Conservation (phyloP, 805 yeast genomes). For the Starmerella vitae region DNA sequence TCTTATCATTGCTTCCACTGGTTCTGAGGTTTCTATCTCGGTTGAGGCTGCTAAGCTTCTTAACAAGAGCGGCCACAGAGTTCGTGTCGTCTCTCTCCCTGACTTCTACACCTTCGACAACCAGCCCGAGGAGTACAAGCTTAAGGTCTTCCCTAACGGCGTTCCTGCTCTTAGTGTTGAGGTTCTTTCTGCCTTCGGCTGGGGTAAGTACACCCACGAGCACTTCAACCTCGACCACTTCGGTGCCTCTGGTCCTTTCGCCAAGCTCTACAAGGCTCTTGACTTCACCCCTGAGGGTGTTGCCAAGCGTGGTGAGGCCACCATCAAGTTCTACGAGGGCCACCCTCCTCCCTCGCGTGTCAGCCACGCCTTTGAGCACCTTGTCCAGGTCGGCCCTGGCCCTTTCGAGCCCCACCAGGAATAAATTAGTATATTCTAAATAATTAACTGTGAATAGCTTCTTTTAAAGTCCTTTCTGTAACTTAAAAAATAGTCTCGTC, state of each 20-base stretch:
- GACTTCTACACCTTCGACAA: constrained; percentile 80
- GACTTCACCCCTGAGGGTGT: constrained; percentile 90
- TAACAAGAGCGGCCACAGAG: constrained; percentile 49
- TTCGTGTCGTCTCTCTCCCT: constrained; percentile 81
- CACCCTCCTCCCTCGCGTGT: constrained; percentile 58
- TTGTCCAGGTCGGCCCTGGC: constrained; percentile 23
- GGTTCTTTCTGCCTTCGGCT: constrained; percentile 80
- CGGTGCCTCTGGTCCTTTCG: constrained; percentile 91
- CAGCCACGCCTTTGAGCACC: constrained; percentile 25
- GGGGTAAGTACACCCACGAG: constrained; percentile 93
- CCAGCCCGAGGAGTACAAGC: constrained; percentile 68
- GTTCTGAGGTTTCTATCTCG: constrained; percentile 81
- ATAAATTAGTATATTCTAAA: not conserved
- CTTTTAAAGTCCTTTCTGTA: not conserved
- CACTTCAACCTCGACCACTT: constrained; percentile 91
- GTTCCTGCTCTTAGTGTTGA: constrained; percentile 87
- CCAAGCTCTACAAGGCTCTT: constrained; percentile 66
- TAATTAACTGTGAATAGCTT: too few relatives aligned
- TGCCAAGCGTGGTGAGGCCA: constrained; percentile 70
- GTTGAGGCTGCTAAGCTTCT: constrained; percentile 72
- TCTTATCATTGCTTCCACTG: constrained; percentile 72
- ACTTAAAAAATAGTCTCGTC: too few relatives aligned
- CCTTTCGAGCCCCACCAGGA: constrained; percentile 14
- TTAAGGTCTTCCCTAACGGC: constrained; percentile 86
- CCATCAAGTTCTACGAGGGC: constrained; percentile 74